These are phyloP conservation scores for Craspedostauros australis DNA, from an alignment of 108 stramenopile genomes.

Conservation along the genomic window DNA sequence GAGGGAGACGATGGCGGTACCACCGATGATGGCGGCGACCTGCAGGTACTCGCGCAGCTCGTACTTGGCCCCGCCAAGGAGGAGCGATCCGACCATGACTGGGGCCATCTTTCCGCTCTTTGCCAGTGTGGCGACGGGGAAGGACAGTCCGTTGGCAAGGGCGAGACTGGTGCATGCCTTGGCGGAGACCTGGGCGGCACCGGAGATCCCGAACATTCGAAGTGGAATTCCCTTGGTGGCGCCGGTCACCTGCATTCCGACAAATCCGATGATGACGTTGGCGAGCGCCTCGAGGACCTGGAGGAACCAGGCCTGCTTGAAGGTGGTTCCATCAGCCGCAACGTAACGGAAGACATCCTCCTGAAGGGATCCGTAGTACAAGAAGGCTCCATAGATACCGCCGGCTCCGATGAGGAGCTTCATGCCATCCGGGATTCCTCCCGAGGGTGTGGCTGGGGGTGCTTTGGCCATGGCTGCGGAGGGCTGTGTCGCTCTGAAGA, in stretches of 20 bases:
- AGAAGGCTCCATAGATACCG: conserved; percentile 93
- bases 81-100: conserved; percentile 84
- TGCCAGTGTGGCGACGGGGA: conserved; percentile 85
- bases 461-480: no score
- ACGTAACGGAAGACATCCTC: conserved; percentile 91
- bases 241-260: conserved; percentile 79
- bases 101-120: conserved; percentile 94
- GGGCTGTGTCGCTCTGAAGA: no score
- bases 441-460: conserved; percentile 1
- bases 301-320: conserved; percentile 89
- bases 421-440: conserved; percentile 50
- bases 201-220: conserved; percentile 79
- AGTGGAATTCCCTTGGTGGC: conserved; percentile 77
- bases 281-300: conserved; percentile 88
- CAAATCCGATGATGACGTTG: conserved; percentile 83
- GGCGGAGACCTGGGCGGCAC: conserved; percentile 84
- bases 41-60: conserved; percentile 77
- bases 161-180: conserved; percentile 90
- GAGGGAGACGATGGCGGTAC: conserved; percentile 85
- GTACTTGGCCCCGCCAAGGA: conserved; percentile 86
- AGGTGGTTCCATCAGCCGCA: conserved; percentile 75
- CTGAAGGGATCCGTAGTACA: conserved; percentile 93
- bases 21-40: conserved; percentile 87
- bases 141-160: conserved; percentile 78
- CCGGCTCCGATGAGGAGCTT: conserved; percentile 86